Evolutionary conservation across 768 basidiomycete species (phyloP).

Genomic region (Suillus brevipes): DNA sequence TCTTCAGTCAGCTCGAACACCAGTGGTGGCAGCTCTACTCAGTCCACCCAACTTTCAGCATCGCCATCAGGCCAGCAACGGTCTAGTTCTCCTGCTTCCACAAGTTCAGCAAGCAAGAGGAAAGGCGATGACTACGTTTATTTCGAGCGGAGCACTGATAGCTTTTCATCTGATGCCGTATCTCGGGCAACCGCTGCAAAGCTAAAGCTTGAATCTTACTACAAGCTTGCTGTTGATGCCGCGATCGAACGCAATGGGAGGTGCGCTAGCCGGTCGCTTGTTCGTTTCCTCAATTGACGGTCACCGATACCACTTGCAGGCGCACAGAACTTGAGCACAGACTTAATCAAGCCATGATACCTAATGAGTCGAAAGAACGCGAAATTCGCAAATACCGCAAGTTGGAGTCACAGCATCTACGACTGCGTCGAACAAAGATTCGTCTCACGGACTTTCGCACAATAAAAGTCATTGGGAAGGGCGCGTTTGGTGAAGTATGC

Average conservation of each 20-base stretch:
- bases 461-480: slow-evolving; percentile 98
- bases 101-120: slow-evolving; percentile 29
- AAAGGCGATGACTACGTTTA: slow-evolving; percentile 76
- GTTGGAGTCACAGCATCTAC: slow-evolving; percentile 85
- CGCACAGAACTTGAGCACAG: slow-evolving; percentile 88
- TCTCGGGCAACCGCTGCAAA: slow-evolving; percentile 92
- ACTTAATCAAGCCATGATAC: slow-evolving; percentile 69
- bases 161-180: slow-evolving; percentile 83
- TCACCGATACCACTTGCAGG: slow-evolving; percentile 39
- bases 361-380: slow-evolving; percentile 82
- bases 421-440: slow-evolving; percentile 91
- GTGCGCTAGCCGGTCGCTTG: slow-evolving; percentile 41
- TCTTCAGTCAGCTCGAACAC: neutral
- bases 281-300: slow-evolving; percentile 7
- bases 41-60: slow-evolving; percentile 9
- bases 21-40: slow-evolving; percentile 1
- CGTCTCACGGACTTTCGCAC: slow-evolving; percentile 92
- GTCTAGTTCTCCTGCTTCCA: slow-evolving; percentile 29
- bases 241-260: slow-evolving; percentile 95
- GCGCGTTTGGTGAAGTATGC: slow-evolving; percentile 93
- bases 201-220: slow-evolving; percentile 95
- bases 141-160: slow-evolving; percentile 83
- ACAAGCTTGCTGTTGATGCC: slow-evolving; percentile 96
- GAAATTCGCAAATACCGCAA: slow-evolving; percentile 86
- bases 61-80: slow-evolving; percentile 25